Evolutionary conservation across 805 yeast genomes (phyloP).

Genomic region (Myxozyma geophila): DNA sequence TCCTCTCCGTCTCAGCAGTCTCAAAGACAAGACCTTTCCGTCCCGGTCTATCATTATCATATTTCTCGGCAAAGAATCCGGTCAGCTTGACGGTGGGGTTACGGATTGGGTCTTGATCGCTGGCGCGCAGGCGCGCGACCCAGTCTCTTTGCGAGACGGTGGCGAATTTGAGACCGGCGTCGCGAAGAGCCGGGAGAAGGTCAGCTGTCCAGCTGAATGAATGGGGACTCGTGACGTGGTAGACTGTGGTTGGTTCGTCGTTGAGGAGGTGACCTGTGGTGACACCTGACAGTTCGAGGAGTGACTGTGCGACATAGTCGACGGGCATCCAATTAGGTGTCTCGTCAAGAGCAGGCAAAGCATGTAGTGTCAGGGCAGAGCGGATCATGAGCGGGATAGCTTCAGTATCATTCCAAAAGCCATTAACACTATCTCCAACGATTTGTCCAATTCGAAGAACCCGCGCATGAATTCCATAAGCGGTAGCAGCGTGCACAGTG

Average conservation of each 20-base stretch:
- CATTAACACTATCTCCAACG: conserved; percentile 24
- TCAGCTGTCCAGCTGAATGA: conserved; percentile 29
- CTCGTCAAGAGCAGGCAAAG: conserved; percentile 28
- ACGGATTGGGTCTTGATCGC: conserved; percentile 27
- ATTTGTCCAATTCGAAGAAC: conserved; percentile 31
- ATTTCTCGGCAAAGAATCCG: conserved; percentile 20
- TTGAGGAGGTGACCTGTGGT: conserved; percentile 2
- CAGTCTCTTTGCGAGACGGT: conserved; percentile 22
- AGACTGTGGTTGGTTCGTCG: conserved; percentile 18
- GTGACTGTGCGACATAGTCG: conserved; percentile 26
- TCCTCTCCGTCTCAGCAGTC: conserved; percentile 8
- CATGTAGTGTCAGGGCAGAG: conserved; percentile 23
- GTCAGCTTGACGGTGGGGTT: conserved; percentile 29
- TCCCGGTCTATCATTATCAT: conserved; percentile 26
- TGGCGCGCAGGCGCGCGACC: conserved; percentile 13
- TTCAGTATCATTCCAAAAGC: conserved; percentile 31
- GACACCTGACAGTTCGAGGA: conserved; percentile 19
- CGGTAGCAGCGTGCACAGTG: conserved; percentile 9
- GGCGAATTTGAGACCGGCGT: conserved; percentile 18
- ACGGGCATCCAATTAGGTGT: conserved; percentile 30
- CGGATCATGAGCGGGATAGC: conserved; percentile 32
- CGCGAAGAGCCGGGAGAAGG: conserved; percentile 19
- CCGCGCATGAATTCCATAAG: conserved; percentile 16
- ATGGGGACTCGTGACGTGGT: conserved; percentile 21
- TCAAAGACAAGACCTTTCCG: conserved; percentile 20